Evolutionary conservation across 345 rosid species (phyloP), one percentile per base, ranked within the genome.

Genomic region (Eucalyptus curtisii): DNA sequence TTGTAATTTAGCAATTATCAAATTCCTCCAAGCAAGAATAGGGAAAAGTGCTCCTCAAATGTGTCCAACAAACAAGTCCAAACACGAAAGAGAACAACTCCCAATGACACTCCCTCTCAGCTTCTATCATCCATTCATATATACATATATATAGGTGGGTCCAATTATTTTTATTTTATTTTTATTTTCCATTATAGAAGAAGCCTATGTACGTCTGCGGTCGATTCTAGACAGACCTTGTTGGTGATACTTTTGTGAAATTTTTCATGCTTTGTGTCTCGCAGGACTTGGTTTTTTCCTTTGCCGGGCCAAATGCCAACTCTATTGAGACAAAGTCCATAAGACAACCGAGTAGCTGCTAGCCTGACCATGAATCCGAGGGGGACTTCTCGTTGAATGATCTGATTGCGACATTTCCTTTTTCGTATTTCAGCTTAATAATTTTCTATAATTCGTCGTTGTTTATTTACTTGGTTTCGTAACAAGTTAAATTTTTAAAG

Each of bases 1-100:
- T 88, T 88, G 89, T 88, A 88, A 57, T 31, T 52, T 88, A 52
- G 89, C 89, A 88, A 55, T 45, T 85, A 82, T 88, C 89, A 84
- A 84, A 84, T 88, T 84, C 89, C 86, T 88, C 89, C 87, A 47
- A 57, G 76, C 53, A 61, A 88, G 49, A 50, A 49, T 49, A 7
- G 87, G 86, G 87, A 53, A 52, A 27, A 64, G 87, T 84, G 89
- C 89, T 64, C 12, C 55, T 47, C 89, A 57, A 57, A 30, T 88
- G 53, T 22, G 89, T 88, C 89, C 89, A 81, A 80, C 89, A 79
- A 88, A 79, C 68, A 80, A 88, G 71, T 76, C 89, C 89, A 88
- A 79, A 76, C 42, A 30, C 86, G 47, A 80, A 50, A 81, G 71
- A 88, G 57, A 79, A 71, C 86, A 79, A 88, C 86, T 49, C 88